Evolutionary conservation across 2,329 filamentous ascomycete species (phyloP).

Genomic region (Claviceps citrina): DNA sequence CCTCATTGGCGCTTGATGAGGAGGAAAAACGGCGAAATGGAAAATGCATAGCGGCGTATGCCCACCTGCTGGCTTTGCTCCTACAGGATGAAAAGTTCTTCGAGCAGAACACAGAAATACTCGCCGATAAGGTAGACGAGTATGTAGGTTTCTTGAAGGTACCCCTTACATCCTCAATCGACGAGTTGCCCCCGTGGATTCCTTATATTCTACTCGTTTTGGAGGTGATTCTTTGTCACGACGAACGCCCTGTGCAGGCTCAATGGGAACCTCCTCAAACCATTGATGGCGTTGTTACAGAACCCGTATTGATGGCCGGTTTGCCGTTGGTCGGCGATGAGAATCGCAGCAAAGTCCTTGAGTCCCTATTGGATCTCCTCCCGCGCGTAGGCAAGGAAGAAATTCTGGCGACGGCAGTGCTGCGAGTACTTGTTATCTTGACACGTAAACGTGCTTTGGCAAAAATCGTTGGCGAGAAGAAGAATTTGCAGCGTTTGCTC

Average conservation of each 20-base stretch:
- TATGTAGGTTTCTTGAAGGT: slow-evolving; percentile 69
- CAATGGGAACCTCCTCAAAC: slow-evolving; percentile 48
- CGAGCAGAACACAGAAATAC: slow-evolving; percentile 52
- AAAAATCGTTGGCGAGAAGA: slow-evolving; percentile 65
- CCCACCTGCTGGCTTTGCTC: slow-evolving; percentile 77
- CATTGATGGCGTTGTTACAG: slow-evolving; percentile 32
- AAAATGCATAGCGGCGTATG: slow-evolving; percentile 64
- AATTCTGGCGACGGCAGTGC: slow-evolving; percentile 64
- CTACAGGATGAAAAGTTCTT: slow-evolving; percentile 76
- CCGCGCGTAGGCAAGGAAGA: slow-evolving; percentile 81
- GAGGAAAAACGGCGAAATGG: slow-evolving; percentile 50
- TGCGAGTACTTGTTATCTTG: slow-evolving; percentile 72
- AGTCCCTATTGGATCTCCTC: slow-evolving; percentile 66
- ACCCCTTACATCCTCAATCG: slow-evolving; percentile 46
- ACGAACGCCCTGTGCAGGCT: slow-evolving; percentile 63
- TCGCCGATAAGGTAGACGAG: slow-evolving; percentile 62
- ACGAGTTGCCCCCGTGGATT: slow-evolving; percentile 83
- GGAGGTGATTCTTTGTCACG: slow-evolving; percentile 78
- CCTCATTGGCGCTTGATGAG: slow-evolving; percentile 48
- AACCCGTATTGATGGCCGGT: slow-evolving; percentile 44
- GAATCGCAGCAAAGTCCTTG: slow-evolving; percentile 56
- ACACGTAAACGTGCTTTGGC: slow-evolving; percentile 68
- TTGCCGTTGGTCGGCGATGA: slow-evolving; percentile 41
- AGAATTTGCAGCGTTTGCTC: slow-evolving; percentile 78
- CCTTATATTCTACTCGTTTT: slow-evolving; percentile 79